phyloP scores from a whole-genome alignment of 176 grass and related monocot genomes.

The Oryza brachyantha region DNA sequence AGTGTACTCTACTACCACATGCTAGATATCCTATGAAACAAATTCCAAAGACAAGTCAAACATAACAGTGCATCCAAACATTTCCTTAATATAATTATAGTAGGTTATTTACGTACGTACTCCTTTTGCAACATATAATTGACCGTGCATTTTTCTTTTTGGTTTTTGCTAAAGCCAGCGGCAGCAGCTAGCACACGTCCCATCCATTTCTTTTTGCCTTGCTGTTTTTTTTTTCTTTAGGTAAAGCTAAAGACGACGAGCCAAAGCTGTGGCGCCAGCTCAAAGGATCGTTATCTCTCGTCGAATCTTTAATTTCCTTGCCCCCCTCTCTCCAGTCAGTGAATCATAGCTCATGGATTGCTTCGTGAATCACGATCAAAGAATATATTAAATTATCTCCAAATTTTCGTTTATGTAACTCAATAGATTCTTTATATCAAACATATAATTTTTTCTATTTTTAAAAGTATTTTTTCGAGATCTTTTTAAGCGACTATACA shows the following conservation, averaged over 20 bases:
- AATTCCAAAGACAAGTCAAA: slow-evolving; percentile 19
- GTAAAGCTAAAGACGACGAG: slow-evolving; percentile 20
- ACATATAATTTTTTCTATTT: no score
- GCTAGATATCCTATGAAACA: neutral
- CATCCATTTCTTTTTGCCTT: slow-evolving; percentile 22
- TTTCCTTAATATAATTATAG: neutral
- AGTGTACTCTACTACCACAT: slow-evolving; percentile 11
- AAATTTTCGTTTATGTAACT: no score
- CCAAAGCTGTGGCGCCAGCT: slow-evolving; percentile 40
- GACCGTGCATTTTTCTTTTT: slow-evolving; percentile 22
- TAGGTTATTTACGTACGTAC: neutral
- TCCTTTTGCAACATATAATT: neutral
- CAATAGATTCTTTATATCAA: no score
- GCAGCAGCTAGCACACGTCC: neutral
- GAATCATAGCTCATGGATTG: no score
- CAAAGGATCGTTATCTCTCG: slow-evolving; percentile 4
- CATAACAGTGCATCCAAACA: neutral
- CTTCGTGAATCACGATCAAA: no score
- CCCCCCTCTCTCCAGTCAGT: no score
- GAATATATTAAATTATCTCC: no score
- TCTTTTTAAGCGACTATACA: no score
- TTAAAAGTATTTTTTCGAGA: no score
- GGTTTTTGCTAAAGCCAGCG: neutral
- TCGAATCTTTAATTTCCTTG: neutral
- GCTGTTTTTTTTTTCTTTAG: neutral